Conservation (phyloP, 169 alveolate genomes). For the Eimeria acervulina region DNA sequence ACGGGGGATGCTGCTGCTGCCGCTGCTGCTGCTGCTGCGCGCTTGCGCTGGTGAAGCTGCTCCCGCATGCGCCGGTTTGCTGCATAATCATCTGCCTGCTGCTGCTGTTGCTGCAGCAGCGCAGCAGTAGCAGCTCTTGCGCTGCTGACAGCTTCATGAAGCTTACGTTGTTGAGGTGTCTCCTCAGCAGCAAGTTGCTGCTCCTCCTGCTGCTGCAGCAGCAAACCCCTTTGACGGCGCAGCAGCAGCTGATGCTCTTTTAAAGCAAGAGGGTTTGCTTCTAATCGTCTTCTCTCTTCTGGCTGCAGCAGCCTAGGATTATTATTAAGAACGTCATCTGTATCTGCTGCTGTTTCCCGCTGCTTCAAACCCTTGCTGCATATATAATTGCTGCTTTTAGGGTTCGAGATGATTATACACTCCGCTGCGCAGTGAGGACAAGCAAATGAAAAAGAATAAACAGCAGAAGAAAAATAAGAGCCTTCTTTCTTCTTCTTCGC, state of each 20-base stretch:
- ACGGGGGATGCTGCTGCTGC: not conserved
- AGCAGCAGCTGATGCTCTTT: not conserved
- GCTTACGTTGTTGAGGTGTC: not conserved
- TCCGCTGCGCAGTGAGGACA: slow-evolving; percentile 88
- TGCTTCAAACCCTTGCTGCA: slow-evolving; percentile 88
- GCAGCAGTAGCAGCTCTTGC: not conserved
- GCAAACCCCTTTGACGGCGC: not conserved
- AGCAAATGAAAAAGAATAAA: slow-evolving; percentile 89
- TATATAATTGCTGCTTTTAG: slow-evolving; percentile 89
- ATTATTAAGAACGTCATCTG: not conserved
- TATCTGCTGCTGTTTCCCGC: slow-evolving; percentile 18
- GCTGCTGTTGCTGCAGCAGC: slow-evolving; percentile 30
- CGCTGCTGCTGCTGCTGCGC: too few relatives aligned
- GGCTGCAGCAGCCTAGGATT: not conserved
- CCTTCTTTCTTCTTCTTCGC: slow-evolving; percentile 91
- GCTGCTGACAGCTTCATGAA: not conserved
- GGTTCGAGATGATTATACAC: slow-evolving; percentile 90
- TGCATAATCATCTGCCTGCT: too few relatives aligned
- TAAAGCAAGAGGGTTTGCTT: not conserved
- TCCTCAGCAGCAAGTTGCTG: slow-evolving; percentile 25
- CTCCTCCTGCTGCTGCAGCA: slow-evolving; percentile 15
- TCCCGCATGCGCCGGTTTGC: slow-evolving; percentile 48
- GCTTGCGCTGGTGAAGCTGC: slow-evolving; percentile 31
- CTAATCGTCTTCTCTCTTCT: not conserved
- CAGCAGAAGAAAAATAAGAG: slow-evolving; percentile 87